Base-by-base conservation (phyloP, 306 rosid species). In the Sindora glabra region DNA sequence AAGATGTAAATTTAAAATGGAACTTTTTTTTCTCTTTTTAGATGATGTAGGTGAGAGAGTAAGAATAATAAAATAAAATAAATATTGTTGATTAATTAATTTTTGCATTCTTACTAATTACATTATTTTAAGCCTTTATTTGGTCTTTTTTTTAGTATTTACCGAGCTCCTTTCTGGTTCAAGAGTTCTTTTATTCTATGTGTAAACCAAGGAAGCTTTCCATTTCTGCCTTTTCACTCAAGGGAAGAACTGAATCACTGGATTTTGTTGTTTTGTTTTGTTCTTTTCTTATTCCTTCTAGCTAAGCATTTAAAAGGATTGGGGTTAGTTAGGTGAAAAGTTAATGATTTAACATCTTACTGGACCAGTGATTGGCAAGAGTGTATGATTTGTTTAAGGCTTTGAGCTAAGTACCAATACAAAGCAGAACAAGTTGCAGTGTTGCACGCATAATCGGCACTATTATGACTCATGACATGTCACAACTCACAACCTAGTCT, bases 381-480 rank as follows among this genome's bases (percentile, higher is more conserved):
- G 60, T 24, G 13, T 56, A 47, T 62, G 68, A 71, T 69, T 61
- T 55, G 21, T 37, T 34, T 2, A 23, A 42, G 49, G 62, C 74
- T 63, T 72, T 36, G 21, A 38, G 42, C 25, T 37, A 73, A 63
- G 75, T 49, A 27, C 62, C 76, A 59, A 77, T 68, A 15, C 26
- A 59, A 45, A 63, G 51, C 10, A 27, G 23, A 52, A 52, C 27
- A 73, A 68, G 73, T 62, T 63, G 30, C 56, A 56, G 71, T 37
- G 65, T 45, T 62, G 65, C 75, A 37, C 41, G 9, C 71, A 42
- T 62, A 62, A 68, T 72, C 73, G 75, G 42, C 75, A 69, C 82
- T 65, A 72, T 57, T 69, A 45, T 67, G 52, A 65, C 16, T 27
- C 19, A 61, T 77, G 68, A 67, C 57, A 47, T 26, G 1, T 44